Evolutionary conservation across 2,329 filamentous ascomycete genomes (phyloP).

Genomic region (Sporothrix humicola): DNA sequence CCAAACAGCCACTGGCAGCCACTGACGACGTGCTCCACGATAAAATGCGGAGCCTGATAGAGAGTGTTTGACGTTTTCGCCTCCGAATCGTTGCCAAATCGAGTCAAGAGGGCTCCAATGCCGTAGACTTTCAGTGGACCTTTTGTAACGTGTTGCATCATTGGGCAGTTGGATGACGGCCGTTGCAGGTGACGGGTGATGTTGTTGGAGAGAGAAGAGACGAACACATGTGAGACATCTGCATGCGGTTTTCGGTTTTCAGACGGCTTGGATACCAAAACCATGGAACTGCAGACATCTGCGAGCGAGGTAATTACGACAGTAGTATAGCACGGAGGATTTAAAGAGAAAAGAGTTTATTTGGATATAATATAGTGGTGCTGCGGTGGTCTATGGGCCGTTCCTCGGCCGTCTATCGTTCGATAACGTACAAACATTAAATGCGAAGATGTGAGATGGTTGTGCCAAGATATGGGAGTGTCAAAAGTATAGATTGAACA

Average conservation of each 20-base stretch:
- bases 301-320: not conserved
- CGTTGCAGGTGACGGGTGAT: constrained; percentile 20
- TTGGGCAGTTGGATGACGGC: not conserved
- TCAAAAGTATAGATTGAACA: not conserved
- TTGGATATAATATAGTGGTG: constrained; percentile 19
- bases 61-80: not conserved
- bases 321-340: too few species aligned
- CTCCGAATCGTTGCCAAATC: constrained; percentile 2
- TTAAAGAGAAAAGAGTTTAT: constrained; percentile 22
- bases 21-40: not conserved
- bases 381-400: not conserved
- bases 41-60: not conserved
- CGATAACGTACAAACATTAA: constrained; percentile 8
- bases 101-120: constrained; percentile 7
- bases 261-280: not conserved
- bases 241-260: not conserved
- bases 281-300: not conserved
- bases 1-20: not conserved
- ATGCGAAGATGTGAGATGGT: not conserved
- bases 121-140: not conserved
- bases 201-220: not conserved
- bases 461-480: not conserved
- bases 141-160: not conserved
- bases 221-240: not conserved
- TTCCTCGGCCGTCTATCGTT: constrained; percentile 15